Base-by-base conservation (phyloP, 805 yeast species). In the Monosporozyma servazzii region DNA sequence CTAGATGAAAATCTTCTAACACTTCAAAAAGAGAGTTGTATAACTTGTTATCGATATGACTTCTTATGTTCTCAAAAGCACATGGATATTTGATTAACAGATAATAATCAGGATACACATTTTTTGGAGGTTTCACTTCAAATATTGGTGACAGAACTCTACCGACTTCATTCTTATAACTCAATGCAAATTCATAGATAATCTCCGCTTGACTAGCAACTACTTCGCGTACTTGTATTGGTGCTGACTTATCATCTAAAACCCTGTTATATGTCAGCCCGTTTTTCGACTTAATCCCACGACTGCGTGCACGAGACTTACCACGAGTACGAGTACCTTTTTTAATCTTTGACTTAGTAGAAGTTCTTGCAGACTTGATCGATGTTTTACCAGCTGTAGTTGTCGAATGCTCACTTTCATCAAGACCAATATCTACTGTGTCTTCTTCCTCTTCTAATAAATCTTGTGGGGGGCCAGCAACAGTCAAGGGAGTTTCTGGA, bases 71-170 rank as follows among this genome's bases (percentile, higher is more conserved):
- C 56, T 83, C 87, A 56, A 85, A 77, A 2, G 90, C 90, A 53
- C 84, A 74, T 39, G 91, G 93, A 56, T 77, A 74, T 56, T 77
- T 78, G 58, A 72, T 71, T 25, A 72, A 40, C 50, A 69, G 56
- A 49, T 84, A 91, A 66, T 91, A 91, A 67, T 91, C 97, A 0
- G 96, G 93, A 65, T 88, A 91, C 50, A 80, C 64, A 64, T 78
- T 78, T 56, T 78, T 77, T 0, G 90, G 77, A 3, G 98, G 98
- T 49, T 85, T 71, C 45, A 75, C 79, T 59, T 80, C 63, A 70
- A 90, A 90, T 48, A 83, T 69, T 41, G 76, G 84, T 30, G 77
- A 71, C 7, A 66, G 60, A 30, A 79, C 75, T 42, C 69, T 70
- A 33, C 74, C 81, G 69, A 71, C 53, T 69, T 78, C 56, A 77